These are phyloP conservation scores for Chimonanthus praecox DNA, from an alignment of 164 flowering plant genomes.

Conservation along the genomic window DNA sequence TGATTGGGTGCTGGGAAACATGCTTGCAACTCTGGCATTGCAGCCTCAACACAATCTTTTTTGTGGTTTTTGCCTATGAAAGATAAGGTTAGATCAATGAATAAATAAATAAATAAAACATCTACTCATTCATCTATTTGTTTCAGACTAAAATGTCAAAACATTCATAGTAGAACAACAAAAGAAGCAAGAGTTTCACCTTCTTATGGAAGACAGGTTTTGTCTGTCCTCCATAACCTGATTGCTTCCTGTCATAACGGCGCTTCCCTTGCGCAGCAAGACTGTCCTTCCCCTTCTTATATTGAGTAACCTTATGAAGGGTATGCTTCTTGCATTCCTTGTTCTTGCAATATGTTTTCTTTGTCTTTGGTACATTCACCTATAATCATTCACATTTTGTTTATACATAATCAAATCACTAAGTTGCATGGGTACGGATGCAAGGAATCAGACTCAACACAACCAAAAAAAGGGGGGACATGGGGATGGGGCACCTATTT, in stretches of 20 bases:
- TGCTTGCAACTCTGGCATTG: conserved; percentile 23
- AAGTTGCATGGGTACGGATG: too few species aligned
- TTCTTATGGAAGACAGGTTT: conserved; percentile 19
- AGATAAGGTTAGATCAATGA: neutral
- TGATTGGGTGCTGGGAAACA: conserved; percentile 18
- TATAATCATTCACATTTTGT: neutral
- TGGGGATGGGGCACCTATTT: too few species aligned
- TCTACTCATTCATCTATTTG: neutral
- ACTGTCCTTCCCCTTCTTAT: conserved; percentile 20
- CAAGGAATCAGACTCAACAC: too few species aligned
- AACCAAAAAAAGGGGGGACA: too few species aligned
- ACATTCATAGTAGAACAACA: too few species aligned
- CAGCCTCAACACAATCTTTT: conserved; percentile 18
- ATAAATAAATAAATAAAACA: too few species aligned
- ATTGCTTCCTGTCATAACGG: conserved; percentile 18
- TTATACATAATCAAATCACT: neutral
- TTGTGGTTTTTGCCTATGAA: conserved; percentile 14
- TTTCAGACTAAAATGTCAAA: too few species aligned
- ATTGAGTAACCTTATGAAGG: conserved; percentile 18
- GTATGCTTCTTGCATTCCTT: conserved; percentile 21
- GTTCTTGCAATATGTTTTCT: conserved; percentile 18
- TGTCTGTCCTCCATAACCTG: conserved; percentile 19
- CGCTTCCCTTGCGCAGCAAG: conserved; percentile 16
- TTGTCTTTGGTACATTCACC: conserved; percentile 19
- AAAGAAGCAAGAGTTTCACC: neutral